Percentiles rank a stretch among this genome's conserved stretches.
Evolutionary conservation across 129 eudicot species (phyloP).

Genomic region (Erigeron canadensis): DNA sequence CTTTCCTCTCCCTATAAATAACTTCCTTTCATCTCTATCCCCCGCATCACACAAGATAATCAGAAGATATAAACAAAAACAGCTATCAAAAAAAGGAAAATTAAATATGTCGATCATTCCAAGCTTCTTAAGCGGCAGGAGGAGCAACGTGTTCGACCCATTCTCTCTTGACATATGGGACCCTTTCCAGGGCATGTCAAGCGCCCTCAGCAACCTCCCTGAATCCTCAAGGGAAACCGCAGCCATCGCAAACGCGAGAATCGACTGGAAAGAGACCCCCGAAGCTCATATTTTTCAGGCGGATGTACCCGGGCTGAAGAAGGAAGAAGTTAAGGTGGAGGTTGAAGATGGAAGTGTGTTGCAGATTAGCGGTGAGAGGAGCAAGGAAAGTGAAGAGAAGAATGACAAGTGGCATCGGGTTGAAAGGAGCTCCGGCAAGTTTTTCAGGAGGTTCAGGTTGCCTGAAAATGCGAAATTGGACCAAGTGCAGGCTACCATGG

Average conservation of each 20-base stretch:
- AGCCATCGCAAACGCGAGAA: constrained; percentile 40
- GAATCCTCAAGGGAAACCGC: constrained; percentile 38
- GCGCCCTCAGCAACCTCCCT: constrained; percentile 16
- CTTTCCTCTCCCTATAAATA: neutral
- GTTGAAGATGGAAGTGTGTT: constrained; percentile 58
- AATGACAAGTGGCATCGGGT: constrained; percentile 57
- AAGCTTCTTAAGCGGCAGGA: constrained; percentile 43
- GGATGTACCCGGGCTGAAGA: constrained; percentile 58
- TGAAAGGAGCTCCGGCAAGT: constrained; percentile 66
- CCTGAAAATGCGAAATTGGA: constrained; percentile 65
- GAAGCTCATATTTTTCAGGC: constrained; percentile 72
- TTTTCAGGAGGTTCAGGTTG: constrained; percentile 53
- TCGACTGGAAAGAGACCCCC: constrained; percentile 70
- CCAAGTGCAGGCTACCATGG: constrained; percentile 54
- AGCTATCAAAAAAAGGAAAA: no score
- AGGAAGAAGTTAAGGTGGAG: constrained; percentile 60
- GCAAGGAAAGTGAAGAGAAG: constrained; percentile 56
- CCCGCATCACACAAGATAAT: no score
- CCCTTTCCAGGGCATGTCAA: constrained; percentile 48
- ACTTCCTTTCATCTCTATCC: neutral
- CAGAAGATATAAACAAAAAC: no score
- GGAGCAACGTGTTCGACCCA: constrained; percentile 53
- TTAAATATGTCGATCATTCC: constrained; percentile 68
- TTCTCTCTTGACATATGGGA: constrained; percentile 59
- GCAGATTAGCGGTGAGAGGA: constrained; percentile 65